Base-by-base conservation (phyloP, 768 basidiomycete species). In the Pleurotus ostreatus region DNA sequence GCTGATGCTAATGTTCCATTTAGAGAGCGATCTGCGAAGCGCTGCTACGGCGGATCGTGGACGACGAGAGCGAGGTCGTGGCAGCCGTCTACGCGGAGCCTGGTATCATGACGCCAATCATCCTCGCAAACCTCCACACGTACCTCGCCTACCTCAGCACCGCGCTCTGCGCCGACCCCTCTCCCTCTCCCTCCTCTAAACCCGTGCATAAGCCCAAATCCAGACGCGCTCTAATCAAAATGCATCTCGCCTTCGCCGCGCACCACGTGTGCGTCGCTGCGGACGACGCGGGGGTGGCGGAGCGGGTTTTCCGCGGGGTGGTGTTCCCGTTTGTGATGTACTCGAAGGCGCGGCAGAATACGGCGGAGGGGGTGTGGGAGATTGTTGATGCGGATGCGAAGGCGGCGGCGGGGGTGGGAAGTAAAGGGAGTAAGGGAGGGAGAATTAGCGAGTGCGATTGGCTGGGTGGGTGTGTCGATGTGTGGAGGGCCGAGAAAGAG, bases 241-340 rank as follows among this genome's bases (percentile, higher is more conserved):
- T 75, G 4, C 87, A 92, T 62, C 65, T 84, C 9, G 59, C 68
- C 2, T 92, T 90, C 68, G 70, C 91, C 9, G 69, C 72, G 1
- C 65, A 71, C 0, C 73, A 80, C 34, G 77, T 89, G 56, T 71
- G 66, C 59, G 57, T 59, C 5, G 57, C 63, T 2, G 62, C 63
- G 1, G 25, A 52, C 18, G 67, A 71, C n/a, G 18, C 61, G 1
- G 57, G 62, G 1, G 59, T 61, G 1, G 56, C 65, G 59, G 72
- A 68, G 22, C 66, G 71, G 25, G 66, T 79, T 22, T 81, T 83
- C 58, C 72, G 81, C 59, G 70, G 73, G 30, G 65, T 86, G 1
- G 68, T 95, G 54, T 89, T 92, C 65, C 88, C 92, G 0, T 82
- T 83, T 63, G 70, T 95, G 44, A 67, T 95, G 13, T 86, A 82